phyloP scores from a whole-genome alignment of 108 stramenopile genomes.

The Seminavis robusta region DNA sequence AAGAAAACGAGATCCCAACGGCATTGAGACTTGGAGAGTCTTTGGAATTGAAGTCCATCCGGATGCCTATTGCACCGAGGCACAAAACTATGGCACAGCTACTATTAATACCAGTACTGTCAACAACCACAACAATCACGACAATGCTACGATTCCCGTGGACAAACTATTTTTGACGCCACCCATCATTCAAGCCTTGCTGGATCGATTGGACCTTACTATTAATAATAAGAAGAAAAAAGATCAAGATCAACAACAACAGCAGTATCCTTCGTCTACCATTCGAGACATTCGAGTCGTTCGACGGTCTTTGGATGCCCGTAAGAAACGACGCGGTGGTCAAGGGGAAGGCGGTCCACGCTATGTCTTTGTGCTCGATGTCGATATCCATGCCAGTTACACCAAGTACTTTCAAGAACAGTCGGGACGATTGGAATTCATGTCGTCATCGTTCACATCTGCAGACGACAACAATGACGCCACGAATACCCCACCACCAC shows the following conservation, averaged over 20 bases:
- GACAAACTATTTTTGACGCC: neutral
- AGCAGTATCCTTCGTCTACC: neutral
- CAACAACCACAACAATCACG: neutral
- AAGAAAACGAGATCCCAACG: constrained; percentile 3
- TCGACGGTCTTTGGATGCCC: constrained; percentile 78
- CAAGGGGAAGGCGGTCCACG: constrained; percentile 38
- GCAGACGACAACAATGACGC: neutral
- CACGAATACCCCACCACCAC: neutral
- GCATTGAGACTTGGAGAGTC: constrained; percentile 55
- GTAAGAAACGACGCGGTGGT: constrained; percentile 36
- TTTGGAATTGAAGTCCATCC: constrained; percentile 72
- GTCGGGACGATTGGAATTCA: constrained; percentile 42
- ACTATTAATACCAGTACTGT: neutral
- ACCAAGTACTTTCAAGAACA: constrained; percentile 20
- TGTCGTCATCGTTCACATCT: neutral
- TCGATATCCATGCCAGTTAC: neutral
- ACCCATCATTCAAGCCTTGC: neutral
- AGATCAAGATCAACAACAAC: neutral
- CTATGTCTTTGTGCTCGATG: constrained; percentile 75
- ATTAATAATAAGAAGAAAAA: neutral
- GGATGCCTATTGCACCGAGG: constrained; percentile 37
- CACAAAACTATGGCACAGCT: neutral
- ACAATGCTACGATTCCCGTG: neutral
- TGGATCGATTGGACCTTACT: neutral
- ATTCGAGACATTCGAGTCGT: constrained; percentile 42